Base-by-base conservation (phyloP, 208 protist species). In the Histomonas meleagridis region DNA sequence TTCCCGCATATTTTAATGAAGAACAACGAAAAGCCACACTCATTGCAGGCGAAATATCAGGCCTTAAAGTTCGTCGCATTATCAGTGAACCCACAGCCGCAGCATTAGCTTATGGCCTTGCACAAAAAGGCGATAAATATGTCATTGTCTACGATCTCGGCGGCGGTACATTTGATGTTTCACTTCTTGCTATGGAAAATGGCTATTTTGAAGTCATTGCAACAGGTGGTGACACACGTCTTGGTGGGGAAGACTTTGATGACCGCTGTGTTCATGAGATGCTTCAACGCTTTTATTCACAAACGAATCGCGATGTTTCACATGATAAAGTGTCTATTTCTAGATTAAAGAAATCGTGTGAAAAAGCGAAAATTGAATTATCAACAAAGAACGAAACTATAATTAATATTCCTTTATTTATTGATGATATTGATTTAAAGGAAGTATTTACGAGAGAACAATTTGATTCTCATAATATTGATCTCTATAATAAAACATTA, bases 141-240 rank as follows among this genome's bases (percentile, higher is more conserved):
- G 94, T 96, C 92, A 96, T 94, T 92, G 96, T 97, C 35, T 98
- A 95, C 94, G 97, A 97, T 94, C 90, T 97, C 7, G 96, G 97
- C 78, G 97, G 97, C 90, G 97, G 97, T 90, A 98, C 97, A 32
- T 99, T 99, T 95, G 98, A 99, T 95, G 95, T 99, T 91, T 98
- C 97, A 18, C 95, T 99, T 81, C 94, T 99, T 0, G 93, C 97
- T 86, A 96, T 98, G 78, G 94, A 94, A 53, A 72, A 91, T 12
- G 97, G 97, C 92, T 96, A 98, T 12, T 98, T 98, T 93, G 97
- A 98, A 94, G 97, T 98, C 26, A 95, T 96, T 92, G 94, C 95
- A 21, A 91, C 86, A 70, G 96, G 90, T 92, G 97, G 97, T 90
- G 97, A 99, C 93, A 98, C 97, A 55, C 97, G 98, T 92, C 94